Percentiles rank a stretch among this genome's conserved stretches.
These are phyloP conservation scores for Backusella circina DNA, from an alignment of 192 early-diverging fungal genomes.

Conservation along the genomic window DNA sequence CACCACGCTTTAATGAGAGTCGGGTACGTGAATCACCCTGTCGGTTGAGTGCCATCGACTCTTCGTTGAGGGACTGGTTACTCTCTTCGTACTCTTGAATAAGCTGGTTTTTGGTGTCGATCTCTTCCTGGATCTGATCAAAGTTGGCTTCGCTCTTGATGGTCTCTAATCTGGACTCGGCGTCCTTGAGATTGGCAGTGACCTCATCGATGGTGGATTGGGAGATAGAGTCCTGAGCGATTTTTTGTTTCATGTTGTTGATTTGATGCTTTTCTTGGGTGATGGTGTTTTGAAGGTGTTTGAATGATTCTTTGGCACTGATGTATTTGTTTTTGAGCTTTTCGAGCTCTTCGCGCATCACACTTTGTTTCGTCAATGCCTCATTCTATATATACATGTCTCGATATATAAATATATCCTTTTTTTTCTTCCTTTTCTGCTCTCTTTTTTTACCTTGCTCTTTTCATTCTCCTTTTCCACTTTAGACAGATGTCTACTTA, in stretches of 20 bases:
- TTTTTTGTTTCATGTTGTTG: not conserved
- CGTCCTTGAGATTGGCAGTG: not conserved
- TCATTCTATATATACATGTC: not conserved
- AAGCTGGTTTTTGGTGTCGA: slow-evolving; percentile 1
- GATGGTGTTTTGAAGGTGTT: not conserved
- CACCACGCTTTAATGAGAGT: slow-evolving; percentile 40
- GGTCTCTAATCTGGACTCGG: not conserved
- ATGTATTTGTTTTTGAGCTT: not conserved
- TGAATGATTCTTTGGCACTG: not conserved
- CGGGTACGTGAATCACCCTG: slow-evolving; percentile 61
- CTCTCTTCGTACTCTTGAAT: slow-evolving; percentile 33
- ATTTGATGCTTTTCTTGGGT: not conserved
- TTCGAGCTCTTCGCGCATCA: not conserved
- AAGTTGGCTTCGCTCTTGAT: not conserved
- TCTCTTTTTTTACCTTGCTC: not conserved
- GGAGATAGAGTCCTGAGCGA: not conserved
- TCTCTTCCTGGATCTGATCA: not conserved
- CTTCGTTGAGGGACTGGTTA: slow-evolving; percentile 39
- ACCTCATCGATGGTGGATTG: not conserved
- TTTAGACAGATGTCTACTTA: not conserved
- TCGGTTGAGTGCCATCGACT: slow-evolving; percentile 57
- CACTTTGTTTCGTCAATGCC: not conserved
- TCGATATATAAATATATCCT: not conserved
- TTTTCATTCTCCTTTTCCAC: not conserved
- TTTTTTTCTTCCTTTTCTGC: not conserved